Evolutionary conservation across 2,329 filamentous ascomycete genomes (phyloP).

Genomic region (Dactylellina parvicollis): DNA sequence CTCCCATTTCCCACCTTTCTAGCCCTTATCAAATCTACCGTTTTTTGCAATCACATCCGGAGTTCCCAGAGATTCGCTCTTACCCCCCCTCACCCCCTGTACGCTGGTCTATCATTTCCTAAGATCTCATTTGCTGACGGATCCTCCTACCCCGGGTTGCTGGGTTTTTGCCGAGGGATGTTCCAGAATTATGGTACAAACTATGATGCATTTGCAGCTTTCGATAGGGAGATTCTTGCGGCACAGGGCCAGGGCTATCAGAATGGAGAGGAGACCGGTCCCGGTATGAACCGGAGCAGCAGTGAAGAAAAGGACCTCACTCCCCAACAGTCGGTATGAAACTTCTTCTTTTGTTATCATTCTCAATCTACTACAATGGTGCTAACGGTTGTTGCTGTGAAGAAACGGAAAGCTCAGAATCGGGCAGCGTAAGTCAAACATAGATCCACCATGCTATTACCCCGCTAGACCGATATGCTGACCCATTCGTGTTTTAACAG

Average conservation of each 20-base stretch:
- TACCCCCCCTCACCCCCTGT: not conserved
- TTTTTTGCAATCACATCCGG: not conserved
- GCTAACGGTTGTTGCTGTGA: constrained; percentile 62
- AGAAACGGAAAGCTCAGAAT: constrained; percentile 75
- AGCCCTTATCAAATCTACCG: constrained; percentile 20
- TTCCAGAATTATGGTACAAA: constrained; percentile 50
- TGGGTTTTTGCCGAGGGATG: constrained; percentile 48
- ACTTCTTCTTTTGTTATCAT: constrained; percentile 55
- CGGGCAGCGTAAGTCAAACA: constrained; percentile 72
- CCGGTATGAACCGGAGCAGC: constrained; percentile 59
- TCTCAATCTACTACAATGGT: constrained; percentile 37
- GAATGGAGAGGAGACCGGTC: constrained; percentile 28
- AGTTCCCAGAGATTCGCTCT: not conserved
- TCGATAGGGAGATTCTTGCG: constrained; percentile 50
- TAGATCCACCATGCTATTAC: constrained; percentile 16
- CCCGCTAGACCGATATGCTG: constrained; percentile 27
- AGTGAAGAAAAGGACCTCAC: constrained; percentile 69
- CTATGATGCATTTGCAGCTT: constrained; percentile 49
- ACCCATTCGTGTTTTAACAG: constrained; percentile 63
- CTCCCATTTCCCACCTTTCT: not conserved
- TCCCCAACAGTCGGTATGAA: constrained; percentile 64
- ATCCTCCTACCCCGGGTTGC: constrained; percentile 17
- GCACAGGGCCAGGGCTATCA: constrained; percentile 40
- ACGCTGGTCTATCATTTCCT: not conserved
- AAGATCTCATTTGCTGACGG: constrained; percentile 33